Conservation (phyloP, 2,329 filamentous ascomycete genomes). For the Acrocalymma vagum region DNA sequence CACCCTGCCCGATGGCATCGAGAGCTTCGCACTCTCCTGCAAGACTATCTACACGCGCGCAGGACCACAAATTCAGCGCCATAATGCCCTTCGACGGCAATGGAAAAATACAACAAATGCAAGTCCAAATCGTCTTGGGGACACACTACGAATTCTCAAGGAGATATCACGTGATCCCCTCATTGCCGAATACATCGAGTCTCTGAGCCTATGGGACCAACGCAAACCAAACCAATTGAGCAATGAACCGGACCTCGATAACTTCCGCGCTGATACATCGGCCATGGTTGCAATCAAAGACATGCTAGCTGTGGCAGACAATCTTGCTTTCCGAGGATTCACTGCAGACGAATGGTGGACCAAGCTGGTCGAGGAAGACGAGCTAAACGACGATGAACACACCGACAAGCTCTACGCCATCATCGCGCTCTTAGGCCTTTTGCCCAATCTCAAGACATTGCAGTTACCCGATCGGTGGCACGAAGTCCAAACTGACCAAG, state of each 20-base stretch:
- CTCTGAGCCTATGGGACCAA: constrained; percentile 34
- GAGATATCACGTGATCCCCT: constrained; percentile 35
- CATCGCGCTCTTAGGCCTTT: constrained; percentile 32
- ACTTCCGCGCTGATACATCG: constrained; percentile 27
- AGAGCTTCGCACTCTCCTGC: constrained; percentile 40
- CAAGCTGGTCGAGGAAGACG: constrained; percentile 32
- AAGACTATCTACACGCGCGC: constrained; percentile 37
- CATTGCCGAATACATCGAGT: constrained; percentile 40
- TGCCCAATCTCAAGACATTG: constrained; percentile 40
- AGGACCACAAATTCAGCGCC: constrained; percentile 30
- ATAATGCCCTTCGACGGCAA: constrained; percentile 34
- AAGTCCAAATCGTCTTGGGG: constrained; percentile 15
- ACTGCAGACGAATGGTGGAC: constrained; percentile 36
- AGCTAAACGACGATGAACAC: constrained; percentile 12
- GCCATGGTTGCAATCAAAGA: constrained; percentile 30
- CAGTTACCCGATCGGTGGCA: constrained; percentile 38
- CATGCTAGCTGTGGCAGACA: constrained; percentile 23
- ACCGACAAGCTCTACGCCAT: constrained; percentile 29
- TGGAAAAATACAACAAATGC: constrained; percentile 34
- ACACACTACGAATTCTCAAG: constrained; percentile 33
- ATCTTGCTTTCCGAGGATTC: constrained; percentile 13
- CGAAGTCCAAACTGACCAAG: constrained; percentile 27
- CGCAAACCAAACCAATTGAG: constrained; percentile 13
- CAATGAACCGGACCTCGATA: constrained; percentile 2
- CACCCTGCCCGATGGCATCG: constrained; percentile 34